A percentile compares a stretch with the other conserved stretches of the same genome.
These are phyloP conservation scores for Trametes maxima DNA, from an alignment of 768 basidiomycete species.

Conservation along the genomic window DNA sequence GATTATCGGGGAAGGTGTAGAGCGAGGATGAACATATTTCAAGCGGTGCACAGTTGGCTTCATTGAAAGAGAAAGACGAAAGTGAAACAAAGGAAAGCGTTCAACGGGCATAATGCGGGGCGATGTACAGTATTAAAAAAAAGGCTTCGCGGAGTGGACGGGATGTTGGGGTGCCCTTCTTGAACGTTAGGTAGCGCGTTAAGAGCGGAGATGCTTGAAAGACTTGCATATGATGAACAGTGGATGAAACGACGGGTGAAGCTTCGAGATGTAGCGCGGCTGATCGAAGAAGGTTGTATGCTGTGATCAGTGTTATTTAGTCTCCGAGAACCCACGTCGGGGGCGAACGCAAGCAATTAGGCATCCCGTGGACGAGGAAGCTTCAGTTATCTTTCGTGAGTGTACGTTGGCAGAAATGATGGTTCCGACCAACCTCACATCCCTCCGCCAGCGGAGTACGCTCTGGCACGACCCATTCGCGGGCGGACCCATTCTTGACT, in stretches of 20 bases:
- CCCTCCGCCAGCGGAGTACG: constrained; percentile 20
- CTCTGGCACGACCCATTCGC: constrained; percentile 17
- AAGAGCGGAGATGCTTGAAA: constrained; percentile 7
- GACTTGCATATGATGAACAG: neutral
- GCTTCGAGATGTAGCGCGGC: neutral
- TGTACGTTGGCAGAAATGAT: too few relatives aligned
- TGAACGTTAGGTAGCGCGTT: neutral
- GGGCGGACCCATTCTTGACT: constrained; percentile 16
- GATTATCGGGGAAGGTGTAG: neutral
- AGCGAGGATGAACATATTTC: neutral
- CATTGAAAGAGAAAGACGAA: neutral
- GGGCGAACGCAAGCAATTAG: neutral
- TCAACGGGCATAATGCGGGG: neutral
- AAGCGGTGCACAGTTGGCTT: neutral
- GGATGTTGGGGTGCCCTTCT: neutral
- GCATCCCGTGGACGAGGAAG: neutral
- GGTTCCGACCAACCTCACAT: constrained; percentile 6
- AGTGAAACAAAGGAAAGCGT: neutral
- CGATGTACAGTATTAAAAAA: neutral
- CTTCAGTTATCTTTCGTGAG: too few relatives aligned
- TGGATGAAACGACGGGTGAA: neutral
- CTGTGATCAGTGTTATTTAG: neutral
- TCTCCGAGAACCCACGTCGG: too few relatives aligned
- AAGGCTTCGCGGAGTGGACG: neutral
- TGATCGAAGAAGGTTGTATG: neutral